phyloP scores from a whole-genome alignment of 2,329 filamentous ascomycete species.

The Diplodia seriata region DNA sequence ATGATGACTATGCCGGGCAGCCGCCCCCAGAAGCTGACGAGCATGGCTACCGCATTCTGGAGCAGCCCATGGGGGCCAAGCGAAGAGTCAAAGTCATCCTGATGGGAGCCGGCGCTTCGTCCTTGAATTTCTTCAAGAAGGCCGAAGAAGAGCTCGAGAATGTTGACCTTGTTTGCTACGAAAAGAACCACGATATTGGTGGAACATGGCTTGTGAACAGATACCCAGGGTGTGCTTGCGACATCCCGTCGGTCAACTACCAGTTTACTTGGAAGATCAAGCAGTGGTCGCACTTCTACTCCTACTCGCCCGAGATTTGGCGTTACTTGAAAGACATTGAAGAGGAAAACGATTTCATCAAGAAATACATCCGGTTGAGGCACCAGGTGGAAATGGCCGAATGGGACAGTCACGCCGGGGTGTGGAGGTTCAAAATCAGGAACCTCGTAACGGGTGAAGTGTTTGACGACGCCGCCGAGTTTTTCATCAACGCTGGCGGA shows the following conservation, averaged over 20 bases:
- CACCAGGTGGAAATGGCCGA: slow-evolving; percentile 55
- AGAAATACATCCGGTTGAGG: slow-evolving; percentile 61
- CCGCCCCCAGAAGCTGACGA: slow-evolving; percentile 48
- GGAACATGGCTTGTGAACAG: slow-evolving; percentile 57
- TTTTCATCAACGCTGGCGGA: slow-evolving; percentile 54
- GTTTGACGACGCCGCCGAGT: slow-evolving; percentile 49
- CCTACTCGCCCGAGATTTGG: slow-evolving; percentile 55
- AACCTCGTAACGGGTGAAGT: slow-evolving; percentile 49
- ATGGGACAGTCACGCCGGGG: slow-evolving; percentile 57
- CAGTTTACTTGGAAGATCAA: slow-evolving; percentile 52
- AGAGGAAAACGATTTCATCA: slow-evolving; percentile 54
- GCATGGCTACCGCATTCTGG: slow-evolving; percentile 52
- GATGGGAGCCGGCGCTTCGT: slow-evolving; percentile 57
- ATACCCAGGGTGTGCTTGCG: slow-evolving; percentile 53
- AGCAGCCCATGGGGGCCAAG: slow-evolving; percentile 52
- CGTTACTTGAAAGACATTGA: slow-evolving; percentile 58
- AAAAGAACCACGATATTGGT: slow-evolving; percentile 56
- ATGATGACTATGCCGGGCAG: slow-evolving; percentile 11
- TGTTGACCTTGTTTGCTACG: slow-evolving; percentile 57
- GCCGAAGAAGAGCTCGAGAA: slow-evolving; percentile 54
- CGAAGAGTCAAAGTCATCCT: slow-evolving; percentile 56
- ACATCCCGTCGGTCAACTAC: slow-evolving; percentile 56
- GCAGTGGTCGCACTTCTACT: slow-evolving; percentile 57
- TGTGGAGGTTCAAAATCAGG: slow-evolving; percentile 56
- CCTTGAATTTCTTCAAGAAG: slow-evolving; percentile 56